Evolutionary conservation across 148 eudicot species (phyloP).

Genomic region (Agrostemma githago): DNA sequence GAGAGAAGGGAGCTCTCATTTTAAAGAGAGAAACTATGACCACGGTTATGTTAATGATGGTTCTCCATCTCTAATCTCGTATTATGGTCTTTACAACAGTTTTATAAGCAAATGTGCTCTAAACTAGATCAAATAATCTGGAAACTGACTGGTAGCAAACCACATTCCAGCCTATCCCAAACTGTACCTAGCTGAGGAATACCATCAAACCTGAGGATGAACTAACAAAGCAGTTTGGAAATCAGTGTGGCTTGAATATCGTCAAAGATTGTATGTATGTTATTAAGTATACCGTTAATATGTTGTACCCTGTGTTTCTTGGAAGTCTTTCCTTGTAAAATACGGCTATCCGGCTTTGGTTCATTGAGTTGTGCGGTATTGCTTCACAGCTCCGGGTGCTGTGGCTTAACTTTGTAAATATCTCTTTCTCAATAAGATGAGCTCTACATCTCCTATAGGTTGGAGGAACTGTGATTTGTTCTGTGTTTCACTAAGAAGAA

Average conservation of each 20-base stretch:
- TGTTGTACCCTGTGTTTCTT: neutral
- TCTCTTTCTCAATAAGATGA: neutral
- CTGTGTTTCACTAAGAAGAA: neutral
- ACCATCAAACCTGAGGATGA: neutral
- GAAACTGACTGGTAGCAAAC: slow-evolving; percentile 52
- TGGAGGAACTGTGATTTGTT: neutral
- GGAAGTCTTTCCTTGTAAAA: neutral
- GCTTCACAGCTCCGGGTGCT: neutral
- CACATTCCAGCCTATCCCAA: slow-evolving; percentile 35
- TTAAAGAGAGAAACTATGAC: too few species aligned
- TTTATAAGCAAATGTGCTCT: slow-evolving; percentile 74
- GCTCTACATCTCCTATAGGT: neutral
- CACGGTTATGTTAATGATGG: too few species aligned
- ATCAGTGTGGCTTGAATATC: neutral
- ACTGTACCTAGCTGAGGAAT: slow-evolving; percentile 41
- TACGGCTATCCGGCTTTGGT: neutral
- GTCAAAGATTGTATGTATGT: neutral
- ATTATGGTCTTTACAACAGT: slow-evolving; percentile 47
- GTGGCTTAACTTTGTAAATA: neutral
- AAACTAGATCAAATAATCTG: slow-evolving; percentile 72
- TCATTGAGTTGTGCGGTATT: neutral
- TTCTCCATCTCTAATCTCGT: neutral
- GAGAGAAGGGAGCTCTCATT: too few species aligned
- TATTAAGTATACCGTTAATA: neutral
- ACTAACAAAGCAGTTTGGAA: neutral